Evolutionary conservation across 1,284 basidiomycete species (phyloP).

Genomic region (Boletus nobilissimus): DNA sequence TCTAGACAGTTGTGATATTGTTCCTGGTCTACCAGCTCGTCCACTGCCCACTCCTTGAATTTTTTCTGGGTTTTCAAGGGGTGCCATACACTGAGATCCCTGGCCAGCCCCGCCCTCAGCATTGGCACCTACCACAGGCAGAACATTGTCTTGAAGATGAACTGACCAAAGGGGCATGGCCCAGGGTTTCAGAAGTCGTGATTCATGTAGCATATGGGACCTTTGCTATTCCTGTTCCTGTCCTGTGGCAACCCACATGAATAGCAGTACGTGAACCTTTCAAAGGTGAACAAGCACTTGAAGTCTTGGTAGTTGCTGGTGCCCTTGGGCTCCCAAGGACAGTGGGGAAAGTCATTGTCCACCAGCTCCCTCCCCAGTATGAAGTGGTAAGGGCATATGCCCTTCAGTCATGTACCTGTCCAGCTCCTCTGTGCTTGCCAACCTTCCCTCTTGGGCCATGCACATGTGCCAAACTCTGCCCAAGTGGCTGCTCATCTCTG

Average conservation of each 20-base stretch:
- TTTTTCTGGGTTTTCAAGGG: not conserved
- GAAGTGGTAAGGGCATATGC: constrained; percentile 16
- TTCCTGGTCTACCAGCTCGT: not conserved
- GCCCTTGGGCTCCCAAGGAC: not conserved
- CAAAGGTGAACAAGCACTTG: not conserved
- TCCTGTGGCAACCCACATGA: constrained; percentile 21
- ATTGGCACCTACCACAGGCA: constrained; percentile 2
- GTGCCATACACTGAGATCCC: not conserved
- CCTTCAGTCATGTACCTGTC: not conserved
- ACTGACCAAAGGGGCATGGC: not conserved
- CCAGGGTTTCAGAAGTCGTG: not conserved
- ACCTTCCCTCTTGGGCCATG: not conserved
- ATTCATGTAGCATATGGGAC: not conserved
- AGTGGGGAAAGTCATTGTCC: not conserved
- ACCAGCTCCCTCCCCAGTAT: not conserved
- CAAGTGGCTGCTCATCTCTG: not conserved
- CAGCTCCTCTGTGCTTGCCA: not conserved
- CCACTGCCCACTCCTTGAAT: constrained; percentile 6
- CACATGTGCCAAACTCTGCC: not conserved
- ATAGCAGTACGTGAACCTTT: constrained; percentile 9
- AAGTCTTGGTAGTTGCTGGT: not conserved
- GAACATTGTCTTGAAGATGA: constrained; percentile 6
- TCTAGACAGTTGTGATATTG: constrained; percentile 16
- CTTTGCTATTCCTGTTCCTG: constrained; percentile 9
- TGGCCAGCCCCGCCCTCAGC: not conserved